Evolutionary conservation across 2,329 filamentous ascomycete genomes (phyloP).

Genomic region (Alternaria triticimaculans): DNA sequence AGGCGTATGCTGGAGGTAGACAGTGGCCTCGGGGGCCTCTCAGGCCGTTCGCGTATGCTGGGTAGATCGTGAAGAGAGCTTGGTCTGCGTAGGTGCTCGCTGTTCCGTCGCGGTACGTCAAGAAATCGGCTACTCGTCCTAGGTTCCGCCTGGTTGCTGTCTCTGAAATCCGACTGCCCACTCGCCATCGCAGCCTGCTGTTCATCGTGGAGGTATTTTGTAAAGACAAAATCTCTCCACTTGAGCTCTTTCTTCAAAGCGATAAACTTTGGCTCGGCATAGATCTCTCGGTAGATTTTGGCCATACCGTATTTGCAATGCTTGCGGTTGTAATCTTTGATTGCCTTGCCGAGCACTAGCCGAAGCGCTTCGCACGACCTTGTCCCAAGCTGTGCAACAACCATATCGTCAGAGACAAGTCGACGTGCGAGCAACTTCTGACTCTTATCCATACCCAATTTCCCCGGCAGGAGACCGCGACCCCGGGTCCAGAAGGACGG

Average conservation of each 20-base stretch:
- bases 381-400: not conserved
- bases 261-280: not conserved
- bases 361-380: not conserved
- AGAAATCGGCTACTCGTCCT: not conserved
- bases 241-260: not conserved
- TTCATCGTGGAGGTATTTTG: not conserved
- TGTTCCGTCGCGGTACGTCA: not conserved
- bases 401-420: constrained; percentile 8
- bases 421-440: constrained; percentile 4
- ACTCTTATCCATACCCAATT: not conserved
- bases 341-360: not conserved
- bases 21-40: not conserved
- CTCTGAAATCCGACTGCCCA: not conserved
- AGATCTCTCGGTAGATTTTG: not conserved
- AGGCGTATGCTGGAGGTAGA: not conserved
- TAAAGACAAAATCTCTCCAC: not conserved
- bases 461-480: not conserved
- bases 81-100: not conserved
- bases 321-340: not conserved
- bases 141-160: not conserved
- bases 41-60: not conserved
- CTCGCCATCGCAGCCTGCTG: not conserved
- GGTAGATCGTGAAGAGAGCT: not conserved
- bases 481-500: not conserved
- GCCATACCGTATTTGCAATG: constrained; percentile 4